A percentile compares a stretch with the other conserved stretches of the same genome.
Conservation (phyloP, 2,329 filamentous ascomycete genomes). For the Fusarium kyushuense region DNA sequence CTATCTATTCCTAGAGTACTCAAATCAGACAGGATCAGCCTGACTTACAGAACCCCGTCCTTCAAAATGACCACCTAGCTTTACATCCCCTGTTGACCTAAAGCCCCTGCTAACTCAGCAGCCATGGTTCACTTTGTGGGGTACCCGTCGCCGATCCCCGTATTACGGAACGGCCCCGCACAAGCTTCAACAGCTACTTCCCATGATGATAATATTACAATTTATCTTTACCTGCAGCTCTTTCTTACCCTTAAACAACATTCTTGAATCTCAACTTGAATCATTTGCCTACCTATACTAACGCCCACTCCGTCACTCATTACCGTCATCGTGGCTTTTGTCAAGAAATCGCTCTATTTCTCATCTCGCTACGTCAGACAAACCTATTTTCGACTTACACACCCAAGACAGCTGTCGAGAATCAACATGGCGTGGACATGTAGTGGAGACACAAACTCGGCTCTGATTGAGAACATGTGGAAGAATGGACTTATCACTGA, state of each 20-base stretch:
- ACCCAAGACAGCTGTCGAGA: slow-evolving; percentile 5
- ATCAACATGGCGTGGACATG: slow-evolving; percentile 88
- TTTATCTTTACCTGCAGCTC: background rate
- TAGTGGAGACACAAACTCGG: slow-evolving; percentile 78
- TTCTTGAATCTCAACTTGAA: no score
- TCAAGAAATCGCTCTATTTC: slow-evolving; percentile 8
- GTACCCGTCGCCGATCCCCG: slow-evolving; percentile 40
- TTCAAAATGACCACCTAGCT: background rate
- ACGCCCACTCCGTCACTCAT: no score
- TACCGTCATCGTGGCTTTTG: slow-evolving; percentile 27
- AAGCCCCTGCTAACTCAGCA: slow-evolving; percentile 10
- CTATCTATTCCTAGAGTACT: background rate
- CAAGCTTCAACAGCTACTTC: slow-evolving; percentile 34
- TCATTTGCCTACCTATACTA: no score
- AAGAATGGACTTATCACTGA: slow-evolving; percentile 79
- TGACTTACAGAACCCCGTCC: background rate
- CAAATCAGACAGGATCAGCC: background rate
- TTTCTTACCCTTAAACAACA: background rate
- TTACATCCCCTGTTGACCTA: slow-evolving; percentile 12
- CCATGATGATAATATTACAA: slow-evolving; percentile 36
- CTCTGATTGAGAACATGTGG: slow-evolving; percentile 83
- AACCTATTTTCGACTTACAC: slow-evolving; percentile 12
- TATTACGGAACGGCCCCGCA: slow-evolving; percentile 45
- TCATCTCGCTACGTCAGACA: slow-evolving; percentile 5
- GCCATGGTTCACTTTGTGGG: slow-evolving; percentile 31